Conservation (phyloP, 2,329 filamentous ascomycete species). For the Ceratocystis destructans region DNA sequence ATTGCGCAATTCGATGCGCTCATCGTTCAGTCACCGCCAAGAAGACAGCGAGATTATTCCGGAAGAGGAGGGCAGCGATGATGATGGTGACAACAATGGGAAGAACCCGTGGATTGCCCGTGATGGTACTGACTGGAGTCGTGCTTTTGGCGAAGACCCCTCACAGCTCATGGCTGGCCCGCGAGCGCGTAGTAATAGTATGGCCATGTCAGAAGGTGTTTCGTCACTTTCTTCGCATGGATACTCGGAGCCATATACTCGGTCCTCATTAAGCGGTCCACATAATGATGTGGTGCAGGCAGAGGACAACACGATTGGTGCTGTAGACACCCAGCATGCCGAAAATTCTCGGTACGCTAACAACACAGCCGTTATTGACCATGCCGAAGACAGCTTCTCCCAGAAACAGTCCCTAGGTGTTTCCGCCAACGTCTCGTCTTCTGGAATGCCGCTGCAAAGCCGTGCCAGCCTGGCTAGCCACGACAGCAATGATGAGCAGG, state of each 20-base stretch:
- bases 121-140: conserved; percentile 73
- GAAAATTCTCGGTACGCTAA: neutral
- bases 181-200: neutral
- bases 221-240: conserved; percentile 15
- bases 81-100: conserved; percentile 37
- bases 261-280: conserved; percentile 7
- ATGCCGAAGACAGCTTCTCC: neutral
- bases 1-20: conserved; percentile 10
- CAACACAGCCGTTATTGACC: neutral
- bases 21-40: neutral
- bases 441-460: neutral
- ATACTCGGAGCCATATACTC: conserved; percentile 11
- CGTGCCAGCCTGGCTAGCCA: neutral
- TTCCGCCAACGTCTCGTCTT: neutral
- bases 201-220: neutral
- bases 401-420: neutral
- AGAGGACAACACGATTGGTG: neutral
- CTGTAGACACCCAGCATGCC: neutral
- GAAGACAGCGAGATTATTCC: conserved; percentile 1
- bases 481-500: conserved; percentile 30
- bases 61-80: conserved; percentile 10
- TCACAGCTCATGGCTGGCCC: conserved; percentile 32
- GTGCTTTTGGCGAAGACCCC: conserved; percentile 71
- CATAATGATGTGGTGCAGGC: neutral
- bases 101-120: conserved; percentile 57